Evolutionary conservation across 228 moss, liverwort and hornwort genomes (phyloP).

Genomic region (Sphagnum fallax): DNA sequence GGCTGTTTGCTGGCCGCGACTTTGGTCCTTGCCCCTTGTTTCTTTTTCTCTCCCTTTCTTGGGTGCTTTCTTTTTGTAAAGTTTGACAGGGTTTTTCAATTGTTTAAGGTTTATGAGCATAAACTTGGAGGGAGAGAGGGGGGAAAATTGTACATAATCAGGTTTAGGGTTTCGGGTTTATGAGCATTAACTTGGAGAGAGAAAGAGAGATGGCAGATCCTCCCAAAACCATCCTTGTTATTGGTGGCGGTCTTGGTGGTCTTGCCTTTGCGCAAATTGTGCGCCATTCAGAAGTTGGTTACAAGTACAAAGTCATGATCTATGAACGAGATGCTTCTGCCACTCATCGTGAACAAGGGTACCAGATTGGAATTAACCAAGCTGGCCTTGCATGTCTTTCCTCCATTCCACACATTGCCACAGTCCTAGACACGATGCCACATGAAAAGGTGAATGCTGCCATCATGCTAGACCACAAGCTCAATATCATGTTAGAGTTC

Average conservation of each 20-base stretch:
- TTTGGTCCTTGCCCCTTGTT: too few species aligned
- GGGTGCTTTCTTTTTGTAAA: too few species aligned
- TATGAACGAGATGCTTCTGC: constrained; percentile 33
- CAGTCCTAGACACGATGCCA: constrained; percentile 5
- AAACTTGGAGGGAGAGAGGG: too few species aligned
- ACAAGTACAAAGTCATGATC: constrained; percentile 19
- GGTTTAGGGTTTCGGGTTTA: too few species aligned
- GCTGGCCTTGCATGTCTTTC: constrained; percentile 21
- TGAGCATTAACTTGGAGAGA: too few species aligned
- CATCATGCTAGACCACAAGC: constrained; percentile 17
- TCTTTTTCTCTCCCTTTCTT: too few species aligned
- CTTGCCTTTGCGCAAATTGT: constrained; percentile 42
- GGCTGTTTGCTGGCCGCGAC: too few species aligned
- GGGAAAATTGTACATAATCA: too few species aligned
- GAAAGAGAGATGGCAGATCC: not conserved
- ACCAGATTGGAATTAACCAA: constrained; percentile 26
- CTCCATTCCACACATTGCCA: constrained; percentile 18
- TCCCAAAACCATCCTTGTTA: constrained; percentile 33
- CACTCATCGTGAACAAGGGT: constrained; percentile 31
- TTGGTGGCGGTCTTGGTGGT: constrained; percentile 48
- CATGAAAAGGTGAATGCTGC: constrained; percentile 5
- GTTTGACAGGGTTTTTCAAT: too few species aligned
- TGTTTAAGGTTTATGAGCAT: too few species aligned
- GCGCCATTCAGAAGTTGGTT: constrained; percentile 10
- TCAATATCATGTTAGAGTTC: constrained; percentile 9